phyloP scores from a whole-genome alignment of 345 rosid species.

The Salix brachista region DNA sequence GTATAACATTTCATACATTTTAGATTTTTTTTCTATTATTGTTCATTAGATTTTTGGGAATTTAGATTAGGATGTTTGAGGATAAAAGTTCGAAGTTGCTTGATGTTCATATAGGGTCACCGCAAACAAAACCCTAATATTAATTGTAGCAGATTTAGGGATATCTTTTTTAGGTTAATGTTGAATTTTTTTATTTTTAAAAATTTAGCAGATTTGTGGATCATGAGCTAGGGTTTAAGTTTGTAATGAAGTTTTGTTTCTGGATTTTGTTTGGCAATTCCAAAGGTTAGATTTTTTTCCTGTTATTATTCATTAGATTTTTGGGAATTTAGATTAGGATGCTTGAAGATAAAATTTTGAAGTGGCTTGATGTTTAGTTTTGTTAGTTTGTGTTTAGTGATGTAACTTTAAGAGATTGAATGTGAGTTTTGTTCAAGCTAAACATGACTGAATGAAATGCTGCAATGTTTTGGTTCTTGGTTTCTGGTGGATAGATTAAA shows the following conservation, averaged over 20 bases:
- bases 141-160: neutral
- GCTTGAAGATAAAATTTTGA: neutral
- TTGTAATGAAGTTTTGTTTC: neutral
- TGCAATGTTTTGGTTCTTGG: neutral
- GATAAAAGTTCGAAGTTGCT: no score
- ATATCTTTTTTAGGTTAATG: neutral
- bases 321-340: neutral
- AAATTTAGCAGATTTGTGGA: neutral
- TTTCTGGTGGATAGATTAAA: neutral
- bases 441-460: neutral
- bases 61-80: no score
- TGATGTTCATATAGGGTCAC: conserved; percentile 60
- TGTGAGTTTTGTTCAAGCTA: neutral
- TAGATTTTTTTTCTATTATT: no score
- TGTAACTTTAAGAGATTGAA: neutral
- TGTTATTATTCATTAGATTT: neutral
- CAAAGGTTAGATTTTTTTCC: neutral
- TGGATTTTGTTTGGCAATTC: neutral
- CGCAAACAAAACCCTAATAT: neutral
- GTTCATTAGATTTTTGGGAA: no score
- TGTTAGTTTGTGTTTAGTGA: neutral
- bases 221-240: neutral
- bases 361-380: neutral
- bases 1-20: no score
- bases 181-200: neutral